Conservation (phyloP, 805 yeast species). For the Candida tallmaniae region DNA sequence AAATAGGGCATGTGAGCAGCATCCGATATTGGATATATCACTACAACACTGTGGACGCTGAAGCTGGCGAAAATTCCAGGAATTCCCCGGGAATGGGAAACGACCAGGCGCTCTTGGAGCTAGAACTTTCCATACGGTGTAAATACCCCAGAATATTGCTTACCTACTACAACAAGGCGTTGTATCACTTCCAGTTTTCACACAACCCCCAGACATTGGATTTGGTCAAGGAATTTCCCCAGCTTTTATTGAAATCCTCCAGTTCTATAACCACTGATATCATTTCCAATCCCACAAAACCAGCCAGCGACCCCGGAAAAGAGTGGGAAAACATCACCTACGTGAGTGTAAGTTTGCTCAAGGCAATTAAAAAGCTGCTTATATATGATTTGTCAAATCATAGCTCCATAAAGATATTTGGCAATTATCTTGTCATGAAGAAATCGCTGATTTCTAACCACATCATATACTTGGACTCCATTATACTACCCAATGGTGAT, state of each 20-base stretch:
- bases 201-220: constrained; percentile 17
- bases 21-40: constrained; percentile 28
- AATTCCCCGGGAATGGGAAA: constrained; percentile 8
- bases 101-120: constrained; percentile 38
- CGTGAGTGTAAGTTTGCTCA: constrained; percentile 33
- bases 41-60: constrained; percentile 2
- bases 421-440: constrained; percentile 28
- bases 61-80: constrained; percentile 2
- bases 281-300: constrained; percentile 28
- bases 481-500: constrained; percentile 35
- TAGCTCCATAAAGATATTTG: constrained; percentile 27
- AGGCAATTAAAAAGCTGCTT: constrained; percentile 36
- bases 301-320: constrained; percentile 14
- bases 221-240: constrained; percentile 19
- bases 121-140: constrained; percentile 34
- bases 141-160: constrained; percentile 33
- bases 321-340: constrained; percentile 23
- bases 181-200: constrained; percentile 32
- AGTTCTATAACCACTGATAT: constrained; percentile 19
- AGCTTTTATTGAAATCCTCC: constrained; percentile 19
- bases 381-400: constrained; percentile 27
- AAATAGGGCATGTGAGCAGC: constrained; percentile 32
- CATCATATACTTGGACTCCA: constrained; percentile 32
- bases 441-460: constrained; percentile 8
- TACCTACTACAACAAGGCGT: constrained; percentile 37